These are phyloP conservation scores for Arthrobotrys pseudoclavata DNA, from an alignment of 2,329 filamentous ascomycete genomes.

Conservation along the genomic window DNA sequence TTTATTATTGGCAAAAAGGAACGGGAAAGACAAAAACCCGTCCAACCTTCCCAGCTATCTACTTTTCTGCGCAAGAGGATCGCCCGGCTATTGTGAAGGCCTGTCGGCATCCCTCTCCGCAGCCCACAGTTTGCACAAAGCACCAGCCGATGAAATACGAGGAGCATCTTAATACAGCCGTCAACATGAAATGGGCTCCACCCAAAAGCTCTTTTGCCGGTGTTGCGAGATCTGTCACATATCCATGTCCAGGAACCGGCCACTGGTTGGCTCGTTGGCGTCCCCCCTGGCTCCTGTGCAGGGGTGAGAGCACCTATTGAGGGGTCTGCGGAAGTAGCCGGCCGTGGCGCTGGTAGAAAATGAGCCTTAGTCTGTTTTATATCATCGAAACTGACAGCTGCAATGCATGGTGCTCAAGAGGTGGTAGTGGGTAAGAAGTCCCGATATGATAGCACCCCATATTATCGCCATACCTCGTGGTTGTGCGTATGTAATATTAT, in stretches of 20 bases:
- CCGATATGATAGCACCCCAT: conserved; percentile 26
- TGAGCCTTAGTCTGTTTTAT: conserved; percentile 52
- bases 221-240: conserved; percentile 61
- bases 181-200: conserved; percentile 45
- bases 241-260: conserved; percentile 59
- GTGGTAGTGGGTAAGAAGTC: conserved; percentile 45
- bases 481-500: conserved; percentile 35
- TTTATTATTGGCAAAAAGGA: conserved; percentile 24
- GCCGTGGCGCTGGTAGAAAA: conserved; percentile 48
- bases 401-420: conserved; percentile 13
- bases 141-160: conserved; percentile 53
- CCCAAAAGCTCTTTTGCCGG: conserved; percentile 57
- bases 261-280: conserved; percentile 47
- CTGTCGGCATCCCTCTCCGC: conserved; percentile 59
- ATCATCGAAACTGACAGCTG: conserved; percentile 39
- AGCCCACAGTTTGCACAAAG: conserved; percentile 22
- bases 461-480: conserved; percentile 38
- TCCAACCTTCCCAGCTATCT: conserved; percentile 25
- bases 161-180: conserved; percentile 56
- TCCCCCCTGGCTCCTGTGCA: conserved; percentile 26
- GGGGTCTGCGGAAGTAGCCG: conserved; percentile 57
- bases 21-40: conserved; percentile 20
- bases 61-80: conserved; percentile 34
- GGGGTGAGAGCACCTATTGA: conserved; percentile 27
- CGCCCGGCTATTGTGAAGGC: conserved; percentile 54